Base-by-base conservation (phyloP, 192 early-diverging fungal species). In the Coemansia sp. region DNA sequence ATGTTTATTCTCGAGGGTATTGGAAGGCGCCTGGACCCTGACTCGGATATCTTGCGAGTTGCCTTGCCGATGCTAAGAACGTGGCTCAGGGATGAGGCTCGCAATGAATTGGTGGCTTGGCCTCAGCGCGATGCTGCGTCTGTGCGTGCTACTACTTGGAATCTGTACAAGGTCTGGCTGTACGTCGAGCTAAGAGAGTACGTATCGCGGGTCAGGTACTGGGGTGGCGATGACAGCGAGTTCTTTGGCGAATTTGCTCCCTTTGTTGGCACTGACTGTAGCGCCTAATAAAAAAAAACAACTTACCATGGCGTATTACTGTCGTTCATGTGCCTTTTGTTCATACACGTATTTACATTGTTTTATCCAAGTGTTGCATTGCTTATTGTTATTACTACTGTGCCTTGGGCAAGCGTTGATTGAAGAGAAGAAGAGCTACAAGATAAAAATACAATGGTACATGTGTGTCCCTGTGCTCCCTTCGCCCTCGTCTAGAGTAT, bases 1-100 rank as follows among this genome's bases (percentile, higher is more conserved):
- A 93, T 97, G 61, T 87, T 98, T 82, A 85, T 99, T 59, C 73
- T 99, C 2, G 97, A 99, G 74, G 97, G 97, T 0, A 93, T 99
- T 74, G 97, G 97, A 5, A 73, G 94, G 24, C 87, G 91, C 45
- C 73, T 99, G 56, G 92, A 99, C 74, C 94, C 95, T 0, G 88
- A 94, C 9, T 85, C 97, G 22, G 97, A 99, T 77, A 84, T 99
- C 27, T 84, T 99, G 69, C 89, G 93, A 49, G 91, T 82, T 14
- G 91, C 92, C 6, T 59, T 93, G 49, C 92, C 92, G 0, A 88
- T 94, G 38, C 71, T 94, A 15, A 68, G 92, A 56, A 78, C 86
- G 8, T 87, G 79, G 74, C 61, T 76, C 32, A 67, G 41, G 49
- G 74, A 77, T 3, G 79, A 82, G 53, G 74, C 79, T 9, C 40